phyloP scores from a whole-genome alignment of 192 early-diverging fungal genomes.

The Allomyces macrogynus region DNA sequence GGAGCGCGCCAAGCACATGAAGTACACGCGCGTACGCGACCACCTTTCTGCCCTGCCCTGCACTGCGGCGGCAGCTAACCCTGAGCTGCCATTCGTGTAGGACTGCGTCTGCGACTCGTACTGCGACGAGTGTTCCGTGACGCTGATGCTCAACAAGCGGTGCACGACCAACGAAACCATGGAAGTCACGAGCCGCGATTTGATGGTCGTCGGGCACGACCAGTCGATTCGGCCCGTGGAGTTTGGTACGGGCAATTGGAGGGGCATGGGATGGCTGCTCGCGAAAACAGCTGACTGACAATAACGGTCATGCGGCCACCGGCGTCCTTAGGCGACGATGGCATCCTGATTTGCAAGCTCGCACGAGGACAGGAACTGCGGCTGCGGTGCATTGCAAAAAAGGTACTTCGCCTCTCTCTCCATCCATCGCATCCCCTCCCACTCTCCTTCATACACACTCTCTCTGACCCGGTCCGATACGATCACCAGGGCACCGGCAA shows the following conservation, averaged over 20 bases:
- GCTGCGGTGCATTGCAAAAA: slow-evolving; percentile 80
- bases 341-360: slow-evolving; percentile 39
- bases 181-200: slow-evolving; percentile 62
- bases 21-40: slow-evolving; percentile 44
- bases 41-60: too few relatives aligned
- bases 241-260: slow-evolving; percentile 7
- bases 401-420: slow-evolving; percentile 15
- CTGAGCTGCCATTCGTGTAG: too few relatives aligned
- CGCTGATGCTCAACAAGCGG: slow-evolving; percentile 63
- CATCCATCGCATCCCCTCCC: too few relatives aligned
- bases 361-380: slow-evolving; percentile 21
- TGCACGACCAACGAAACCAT: slow-evolving; percentile 58
- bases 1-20: slow-evolving; percentile 51
- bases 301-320: too few relatives aligned
- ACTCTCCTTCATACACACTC: too few relatives aligned
- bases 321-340: slow-evolving; percentile 22
- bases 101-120: slow-evolving; percentile 61
- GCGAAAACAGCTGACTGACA: slow-evolving; percentile 8
- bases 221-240: slow-evolving; percentile 44
- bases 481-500: slow-evolving; percentile 77
- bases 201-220: slow-evolving; percentile 40
- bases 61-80: too few relatives aligned
- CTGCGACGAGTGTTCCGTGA: slow-evolving; percentile 79
- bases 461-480: too few relatives aligned
- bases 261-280: background rate